phyloP scores from a whole-genome alignment of 2,329 filamentous ascomycete genomes.

The Paracoccidioides brasiliensis region DNA sequence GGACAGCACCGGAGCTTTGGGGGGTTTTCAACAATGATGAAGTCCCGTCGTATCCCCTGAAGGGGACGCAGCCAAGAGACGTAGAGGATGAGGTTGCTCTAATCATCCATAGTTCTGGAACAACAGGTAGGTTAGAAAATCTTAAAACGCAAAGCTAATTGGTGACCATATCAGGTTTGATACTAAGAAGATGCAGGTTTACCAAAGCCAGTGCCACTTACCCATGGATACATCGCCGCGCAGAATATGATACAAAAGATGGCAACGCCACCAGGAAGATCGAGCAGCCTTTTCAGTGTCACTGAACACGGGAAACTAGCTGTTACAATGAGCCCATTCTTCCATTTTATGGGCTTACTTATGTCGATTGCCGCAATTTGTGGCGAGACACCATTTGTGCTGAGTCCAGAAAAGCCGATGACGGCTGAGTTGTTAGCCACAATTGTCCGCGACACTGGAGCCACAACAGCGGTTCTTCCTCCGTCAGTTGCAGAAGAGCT shows the following conservation, averaged over 20 bases:
- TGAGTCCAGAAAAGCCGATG: conserved; percentile 17
- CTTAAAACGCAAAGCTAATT: not conserved
- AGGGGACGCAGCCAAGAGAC: conserved; percentile 11
- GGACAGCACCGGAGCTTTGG: conserved; percentile 10
- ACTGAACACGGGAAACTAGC: conserved; percentile 8
- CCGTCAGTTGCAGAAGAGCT: conserved; percentile 19
- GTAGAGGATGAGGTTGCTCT: conserved; percentile 13
- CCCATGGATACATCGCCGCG: conserved; percentile 16
- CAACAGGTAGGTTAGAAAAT: conserved; percentile 18
- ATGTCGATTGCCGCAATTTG: conserved; percentile 12
- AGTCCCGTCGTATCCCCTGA: conserved; percentile 12
- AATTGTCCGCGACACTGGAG: conserved; percentile 11
- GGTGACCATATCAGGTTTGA: not conserved
- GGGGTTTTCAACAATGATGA: conserved; percentile 8
- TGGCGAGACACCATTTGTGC: conserved; percentile 11
- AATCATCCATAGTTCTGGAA: conserved; percentile 28
- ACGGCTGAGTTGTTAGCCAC: conserved; percentile 14
- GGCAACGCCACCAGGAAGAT: conserved; percentile 11
- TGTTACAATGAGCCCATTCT: conserved; percentile 15
- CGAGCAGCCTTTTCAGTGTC: conserved; percentile 6
- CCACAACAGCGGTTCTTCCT: conserved; percentile 13
- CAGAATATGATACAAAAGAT: conserved; percentile 7
- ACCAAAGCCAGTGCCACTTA: conserved; percentile 21
- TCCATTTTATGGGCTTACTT: conserved; percentile 19
- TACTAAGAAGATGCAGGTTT: conserved; percentile 12